Conservation (phyloP, 2,329 filamentous ascomycete species). For the Lasiodiplodia hormozganensis region DNA sequence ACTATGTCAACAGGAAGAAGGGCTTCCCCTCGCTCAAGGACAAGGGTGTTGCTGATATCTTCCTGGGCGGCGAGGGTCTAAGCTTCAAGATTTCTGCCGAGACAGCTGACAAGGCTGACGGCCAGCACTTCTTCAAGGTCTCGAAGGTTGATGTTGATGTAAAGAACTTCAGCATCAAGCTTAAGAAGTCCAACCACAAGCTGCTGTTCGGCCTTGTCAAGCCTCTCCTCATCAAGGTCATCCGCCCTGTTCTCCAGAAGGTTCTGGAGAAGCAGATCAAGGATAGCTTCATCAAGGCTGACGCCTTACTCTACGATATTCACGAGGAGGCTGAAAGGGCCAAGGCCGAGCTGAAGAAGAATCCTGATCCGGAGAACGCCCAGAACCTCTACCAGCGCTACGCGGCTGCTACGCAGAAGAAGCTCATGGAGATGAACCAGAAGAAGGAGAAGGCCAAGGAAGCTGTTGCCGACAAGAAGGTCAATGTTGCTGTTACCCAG, state of each 20-base stretch:
- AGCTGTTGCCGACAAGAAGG: conserved; percentile 67
- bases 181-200: conserved; percentile 97
- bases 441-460: conserved; percentile 68
- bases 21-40: conserved; percentile 91
- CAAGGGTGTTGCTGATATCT: conserved; percentile 85
- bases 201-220: conserved; percentile 85
- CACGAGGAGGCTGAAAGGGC: conserved; percentile 83
- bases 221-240: conserved; percentile 81
- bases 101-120: conserved; percentile 76
- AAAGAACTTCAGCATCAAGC: conserved; percentile 82
- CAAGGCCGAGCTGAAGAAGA: conserved; percentile 66
- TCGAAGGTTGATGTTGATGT: conserved; percentile 86
- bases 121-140: conserved; percentile 90
- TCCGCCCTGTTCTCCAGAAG: conserved; percentile 86
- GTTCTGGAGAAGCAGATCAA: conserved; percentile 88
- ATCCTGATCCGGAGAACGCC: conserved; percentile 72
- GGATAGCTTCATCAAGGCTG: conserved; percentile 78
- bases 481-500: conserved; percentile 84
- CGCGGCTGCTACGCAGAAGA: conserved; percentile 74
- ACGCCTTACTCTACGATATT: conserved; percentile 75
- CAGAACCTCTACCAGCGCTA: conserved; percentile 90
- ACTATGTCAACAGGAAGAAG: conserved; percentile 93
- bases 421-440: conserved; percentile 76
- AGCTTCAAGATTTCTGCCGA: conserved; percentile 91
- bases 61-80: conserved; percentile 85